Percentiles rank a stretch among this genome's conserved stretches.
Evolutionary conservation across 2,329 filamentous ascomycete species (phyloP).

Genomic region (Colletotrichum ledebouriae): DNA sequence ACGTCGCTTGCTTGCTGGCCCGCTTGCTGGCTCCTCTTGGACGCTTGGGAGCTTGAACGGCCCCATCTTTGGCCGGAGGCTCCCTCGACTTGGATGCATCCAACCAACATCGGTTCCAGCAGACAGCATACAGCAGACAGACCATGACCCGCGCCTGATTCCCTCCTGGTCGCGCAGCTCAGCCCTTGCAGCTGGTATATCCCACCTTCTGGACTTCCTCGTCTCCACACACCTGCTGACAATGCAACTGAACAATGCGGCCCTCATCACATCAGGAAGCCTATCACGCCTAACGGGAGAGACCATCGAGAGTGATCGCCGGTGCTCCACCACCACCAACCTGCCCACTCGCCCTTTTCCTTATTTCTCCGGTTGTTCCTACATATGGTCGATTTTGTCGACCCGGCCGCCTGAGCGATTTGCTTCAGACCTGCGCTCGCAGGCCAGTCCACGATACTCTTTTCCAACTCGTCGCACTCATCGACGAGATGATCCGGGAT

Average conservation of each 20-base stretch:
- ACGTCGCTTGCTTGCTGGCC: not conserved
- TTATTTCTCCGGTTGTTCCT: too few relatives aligned
- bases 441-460: too few relatives aligned
- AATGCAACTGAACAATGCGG: not conserved
- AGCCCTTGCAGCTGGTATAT: not conserved
- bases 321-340: too few relatives aligned
- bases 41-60: not conserved
- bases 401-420: too few relatives aligned
- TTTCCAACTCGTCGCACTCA: too few relatives aligned
- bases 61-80: too few relatives aligned
- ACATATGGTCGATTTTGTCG: too few relatives aligned
- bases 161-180: not conserved
- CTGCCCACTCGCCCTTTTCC: too few relatives aligned
- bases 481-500: too few relatives aligned
- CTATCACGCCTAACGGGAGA: not conserved
- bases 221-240: not conserved
- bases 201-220: not conserved
- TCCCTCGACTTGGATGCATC: slow-evolving; percentile 1
- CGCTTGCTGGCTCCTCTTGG: slow-evolving; percentile 10
- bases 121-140: too few relatives aligned
- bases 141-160: not conserved
- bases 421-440: too few relatives aligned
- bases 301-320: not conserved
- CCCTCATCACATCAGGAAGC: not conserved
- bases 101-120: not conserved